Percentiles rank a stretch among this genome's conserved stretches.
Evolutionary conservation across 768 basidiomycete genomes (phyloP).

Genomic region (Tephrocybe sp.): DNA sequence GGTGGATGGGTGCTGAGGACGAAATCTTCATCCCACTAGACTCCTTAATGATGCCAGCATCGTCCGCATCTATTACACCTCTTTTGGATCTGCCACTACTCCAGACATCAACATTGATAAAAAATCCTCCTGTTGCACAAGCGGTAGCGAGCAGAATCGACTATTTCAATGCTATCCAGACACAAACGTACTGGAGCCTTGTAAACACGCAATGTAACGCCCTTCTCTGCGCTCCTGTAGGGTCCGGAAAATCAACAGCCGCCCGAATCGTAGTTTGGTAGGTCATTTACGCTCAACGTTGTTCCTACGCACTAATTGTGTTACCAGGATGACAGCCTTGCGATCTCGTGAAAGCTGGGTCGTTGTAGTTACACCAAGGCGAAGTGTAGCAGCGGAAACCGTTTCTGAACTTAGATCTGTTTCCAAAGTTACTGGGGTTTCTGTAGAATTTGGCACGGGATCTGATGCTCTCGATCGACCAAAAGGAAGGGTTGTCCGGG

Average conservation of each 20-base stretch:
- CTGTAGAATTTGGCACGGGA: constrained; percentile 32
- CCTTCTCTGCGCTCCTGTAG: constrained; percentile 75
- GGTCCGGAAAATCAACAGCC: constrained; percentile 78
- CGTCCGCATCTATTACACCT: constrained; percentile 54
- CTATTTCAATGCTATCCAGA: constrained; percentile 83
- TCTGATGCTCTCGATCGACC: constrained; percentile 33
- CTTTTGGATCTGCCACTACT: constrained; percentile 78
- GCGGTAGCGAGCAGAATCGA: constrained; percentile 44
- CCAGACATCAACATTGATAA: constrained; percentile 43
- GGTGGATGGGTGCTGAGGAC: constrained; percentile 91
- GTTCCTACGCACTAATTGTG: constrained; percentile 6
- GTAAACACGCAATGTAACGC: constrained; percentile 64
- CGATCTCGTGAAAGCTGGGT: constrained; percentile 47
- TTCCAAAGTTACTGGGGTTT: constrained; percentile 36
- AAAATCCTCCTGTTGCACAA: constrained; percentile 41
- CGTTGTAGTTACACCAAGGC: constrained; percentile 61
- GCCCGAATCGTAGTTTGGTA: constrained; percentile 74
- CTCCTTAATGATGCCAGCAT: constrained; percentile 70
- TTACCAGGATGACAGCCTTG: constrained; percentile 52
- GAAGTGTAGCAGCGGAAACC: constrained; percentile 53
- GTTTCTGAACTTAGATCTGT: constrained; percentile 48
- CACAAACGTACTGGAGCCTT: constrained; percentile 83
- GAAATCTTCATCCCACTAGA: constrained; percentile 62
- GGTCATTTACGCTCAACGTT: constrained; percentile 21
- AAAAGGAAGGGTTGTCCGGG: constrained; percentile 44